Conservation (phyloP, 768 basidiomycete genomes). For the Pleurotus giganteus region DNA sequence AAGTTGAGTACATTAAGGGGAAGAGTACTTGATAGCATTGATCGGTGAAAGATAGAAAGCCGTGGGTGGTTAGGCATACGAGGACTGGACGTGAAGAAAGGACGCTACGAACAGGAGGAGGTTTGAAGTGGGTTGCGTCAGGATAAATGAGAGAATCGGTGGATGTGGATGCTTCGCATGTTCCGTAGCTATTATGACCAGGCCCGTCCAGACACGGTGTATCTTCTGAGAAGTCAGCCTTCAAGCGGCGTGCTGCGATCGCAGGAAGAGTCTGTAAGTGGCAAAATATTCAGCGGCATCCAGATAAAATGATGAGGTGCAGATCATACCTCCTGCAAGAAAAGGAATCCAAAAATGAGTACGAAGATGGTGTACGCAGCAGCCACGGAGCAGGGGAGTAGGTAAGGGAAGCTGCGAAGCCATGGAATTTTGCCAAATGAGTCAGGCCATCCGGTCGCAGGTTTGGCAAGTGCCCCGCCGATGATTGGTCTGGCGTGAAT, state of each 20-base stretch:
- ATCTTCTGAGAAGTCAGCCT: too few relatives aligned
- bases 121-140: neutral
- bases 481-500: slow-evolving; percentile 36
- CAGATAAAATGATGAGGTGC: neutral
- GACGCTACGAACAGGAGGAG: neutral
- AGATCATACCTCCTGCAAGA: slow-evolving; percentile 4
- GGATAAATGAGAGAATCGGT: neutral
- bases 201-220: too few relatives aligned
- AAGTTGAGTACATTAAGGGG: slow-evolving; percentile 54
- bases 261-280: too few relatives aligned
- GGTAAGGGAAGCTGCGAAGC: slow-evolving; percentile 44
- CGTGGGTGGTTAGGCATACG: slow-evolving; percentile 22
- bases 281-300: neutral
- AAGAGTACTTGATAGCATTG: slow-evolving; percentile 34
- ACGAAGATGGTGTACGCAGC: slow-evolving; percentile 38
- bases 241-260: too few relatives aligned
- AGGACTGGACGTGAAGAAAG: neutral
- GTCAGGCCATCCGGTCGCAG: slow-evolving; percentile 45
- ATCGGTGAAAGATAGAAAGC: slow-evolving; percentile 35
- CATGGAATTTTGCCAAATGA: slow-evolving; percentile 43
- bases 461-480: slow-evolving; percentile 47
- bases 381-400: slow-evolving; percentile 51
- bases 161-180: neutral
- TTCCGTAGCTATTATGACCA: neutral
- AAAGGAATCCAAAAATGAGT: neutral